Evolutionary conservation across 2,329 filamentous ascomycete genomes (phyloP), one percentile per base, ranked within the genome.

Genomic region (Gaeumannomyces sp.): DNA sequence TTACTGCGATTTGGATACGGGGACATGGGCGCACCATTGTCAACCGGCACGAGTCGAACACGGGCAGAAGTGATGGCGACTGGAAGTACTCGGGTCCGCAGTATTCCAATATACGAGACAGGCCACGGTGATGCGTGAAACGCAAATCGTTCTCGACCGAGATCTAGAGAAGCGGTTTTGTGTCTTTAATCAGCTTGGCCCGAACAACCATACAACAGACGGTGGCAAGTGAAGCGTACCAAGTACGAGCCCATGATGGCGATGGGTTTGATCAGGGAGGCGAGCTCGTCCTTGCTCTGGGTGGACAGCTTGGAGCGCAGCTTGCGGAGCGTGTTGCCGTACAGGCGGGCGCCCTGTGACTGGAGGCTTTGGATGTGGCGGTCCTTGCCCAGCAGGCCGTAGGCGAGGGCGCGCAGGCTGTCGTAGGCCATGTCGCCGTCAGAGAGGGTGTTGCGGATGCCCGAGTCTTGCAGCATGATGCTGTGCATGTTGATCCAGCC

Each of bases 401-500:
- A 70, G 31, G 68, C 65, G 7, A 70, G 66, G 6, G 69, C 69
- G 19, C 68, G 67, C 28, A 70, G 66, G 38, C 68, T 67, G 64
- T 69, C 67, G 19, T 68, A 65, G 4, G 67, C 65, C 65, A 72
- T 63, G 45, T 53, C 22, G 58, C 67, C 66, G 31, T 66, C 62
- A 29, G 64, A 59, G 35, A 71, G 67, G 19, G 67, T 65, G 61
- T 64, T 61, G 16, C 67, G 69, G 35, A 71, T 64, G 14, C 68
- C 61, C 7, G 66, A 57, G 62, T 72, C 70, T 35, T 71, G 69
- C 33, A 72, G 63, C 61, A 72, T 65, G 13, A 71, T 67, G 59
- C 71, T 72, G 67, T 71, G 70, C 67, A 72, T 71, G 65, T 71
- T 71, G 65, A 71, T 71, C 71, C 71, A 72, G 53, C 70, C 69